Percentiles rank a stretch among this genome's conserved stretches.
Conservation (phyloP, 2,329 filamentous ascomycete species). For the Fusarium musae region DNA sequence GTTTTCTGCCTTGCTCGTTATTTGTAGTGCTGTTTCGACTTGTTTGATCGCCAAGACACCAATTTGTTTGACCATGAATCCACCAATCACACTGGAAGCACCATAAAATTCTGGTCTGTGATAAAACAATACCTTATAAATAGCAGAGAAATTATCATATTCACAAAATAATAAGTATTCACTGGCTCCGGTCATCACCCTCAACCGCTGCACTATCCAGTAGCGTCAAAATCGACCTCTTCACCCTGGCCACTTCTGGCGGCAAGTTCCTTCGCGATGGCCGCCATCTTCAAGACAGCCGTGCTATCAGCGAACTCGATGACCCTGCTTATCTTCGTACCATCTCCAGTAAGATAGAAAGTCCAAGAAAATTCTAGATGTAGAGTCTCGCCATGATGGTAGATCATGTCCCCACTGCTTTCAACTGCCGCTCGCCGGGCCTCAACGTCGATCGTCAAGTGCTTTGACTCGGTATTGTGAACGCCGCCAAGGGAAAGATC, state of each 20-base stretch:
- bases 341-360: conserved; percentile 18
- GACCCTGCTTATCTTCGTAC: conserved; percentile 20
- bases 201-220: not conserved
- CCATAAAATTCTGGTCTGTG: not conserved
- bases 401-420: conserved; percentile 17
- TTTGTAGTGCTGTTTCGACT: not conserved
- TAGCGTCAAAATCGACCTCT: not conserved
- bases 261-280: not conserved
- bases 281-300: conserved; percentile 1
- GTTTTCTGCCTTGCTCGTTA: not conserved
- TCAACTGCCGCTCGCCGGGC: conserved; percentile 11
- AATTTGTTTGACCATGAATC: not conserved
- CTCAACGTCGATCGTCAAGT: conserved; percentile 16
- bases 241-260: not conserved
- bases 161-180: not conserved
- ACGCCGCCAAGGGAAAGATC: conserved; percentile 21
- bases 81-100: not conserved
- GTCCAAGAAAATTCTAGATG: conserved; percentile 14
- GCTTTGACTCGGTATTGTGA: not conserved
- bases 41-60: not conserved
- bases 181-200: not conserved
- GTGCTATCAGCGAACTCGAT: conserved; percentile 24
- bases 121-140: not conserved
- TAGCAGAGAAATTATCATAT: not conserved
- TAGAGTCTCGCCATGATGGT: conserved; percentile 6